Conservation (phyloP, 2,329 filamentous ascomycete species). For the Corinectria fuckeliana region DNA sequence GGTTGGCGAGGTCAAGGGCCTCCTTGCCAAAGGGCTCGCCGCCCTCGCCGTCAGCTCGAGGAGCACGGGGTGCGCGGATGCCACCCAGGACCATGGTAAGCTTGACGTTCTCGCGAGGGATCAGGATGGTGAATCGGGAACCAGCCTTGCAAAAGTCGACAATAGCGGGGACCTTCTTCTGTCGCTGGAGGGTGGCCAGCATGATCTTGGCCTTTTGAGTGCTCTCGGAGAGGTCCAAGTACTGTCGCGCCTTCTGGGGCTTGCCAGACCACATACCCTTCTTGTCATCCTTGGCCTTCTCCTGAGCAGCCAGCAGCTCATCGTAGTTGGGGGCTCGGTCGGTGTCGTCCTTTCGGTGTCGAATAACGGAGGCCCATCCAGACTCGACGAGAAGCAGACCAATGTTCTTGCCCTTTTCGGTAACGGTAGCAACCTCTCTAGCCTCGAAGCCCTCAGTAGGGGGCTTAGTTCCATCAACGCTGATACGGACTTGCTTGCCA, state of each 20-base stretch:
- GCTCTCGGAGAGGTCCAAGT: constrained; percentile 89
- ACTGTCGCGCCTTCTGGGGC: constrained; percentile 80
- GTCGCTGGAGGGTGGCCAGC: constrained; percentile 82
- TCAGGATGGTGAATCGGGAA: constrained; percentile 88
- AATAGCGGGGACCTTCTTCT: constrained; percentile 90
- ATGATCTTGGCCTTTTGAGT: constrained; percentile 96
- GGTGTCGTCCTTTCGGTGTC: constrained; percentile 92
- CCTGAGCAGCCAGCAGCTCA: constrained; percentile 80
- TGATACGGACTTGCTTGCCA: constrained; percentile 91
- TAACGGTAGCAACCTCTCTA: constrained; percentile 90
- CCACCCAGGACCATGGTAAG: constrained; percentile 93
- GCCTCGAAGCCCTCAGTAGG: constrained; percentile 91
- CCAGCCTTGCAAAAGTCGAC: constrained; percentile 99
- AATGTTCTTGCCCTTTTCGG: constrained; percentile 84
- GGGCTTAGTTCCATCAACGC: constrained; percentile 88
- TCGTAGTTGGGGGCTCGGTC: constrained; percentile 96
- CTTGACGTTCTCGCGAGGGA: constrained; percentile 93
- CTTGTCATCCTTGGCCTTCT: constrained; percentile 81
- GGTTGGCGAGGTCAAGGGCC: constrained; percentile 89
- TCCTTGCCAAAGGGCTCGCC: constrained; percentile 96
- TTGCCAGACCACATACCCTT: constrained; percentile 97
- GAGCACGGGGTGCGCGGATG: constrained; percentile 87
- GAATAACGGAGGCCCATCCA: constrained; percentile 91
- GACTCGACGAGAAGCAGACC: constrained; percentile 86
- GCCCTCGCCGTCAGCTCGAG: constrained; percentile 74